Base-by-base conservation (phyloP, 495 filamentous ascomycete species). In the Niebla homalea region DNA sequence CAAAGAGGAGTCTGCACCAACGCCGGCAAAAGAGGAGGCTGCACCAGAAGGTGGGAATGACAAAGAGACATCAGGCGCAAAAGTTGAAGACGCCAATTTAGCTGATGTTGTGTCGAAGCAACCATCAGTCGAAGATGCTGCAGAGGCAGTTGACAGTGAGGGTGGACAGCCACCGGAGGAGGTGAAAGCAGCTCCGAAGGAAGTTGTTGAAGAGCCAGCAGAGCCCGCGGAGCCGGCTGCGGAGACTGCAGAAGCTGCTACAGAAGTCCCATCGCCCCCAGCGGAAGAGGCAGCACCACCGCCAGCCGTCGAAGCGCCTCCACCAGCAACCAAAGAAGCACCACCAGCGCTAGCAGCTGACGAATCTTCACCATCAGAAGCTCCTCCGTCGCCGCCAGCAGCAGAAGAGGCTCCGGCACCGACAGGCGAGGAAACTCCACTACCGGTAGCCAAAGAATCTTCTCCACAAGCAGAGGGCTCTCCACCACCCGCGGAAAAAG, bases 321-420 rank as follows among this genome's bases (percentile, higher is more conserved):
- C 43, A 15, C 18, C 21, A 8, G 20, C 43, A 38, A 16, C 50
- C 5, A 20, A 22, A 50, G 51, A 49, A 12, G 7, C 38, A 14
- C 16, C 51, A 21, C 8, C 51, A 51, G 51, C 26, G n/a, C 46
- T 20, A 41, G 35, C 18, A 49, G 20, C 26, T 49, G 29, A 11
- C 18, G 41, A 48, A 43, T 3, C 7, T 10, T 18, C 32, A 10
- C 19, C 42, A 43, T 3, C 35, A 50, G 20, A n/a, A n/a, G 49
- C 25, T 8, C 21, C 22, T 18, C 6, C 5, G 15, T 23, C 43
- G 11, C 18, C n/a, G 4, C 23, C 42, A 18, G 14, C 50, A 3
- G 36, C 36, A n/a, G 26, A 52, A 39, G 50, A 48, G 35, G 32
- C 43, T 48, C 10, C 42, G 22, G 16, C 50, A 37, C 42, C 42